Evolutionary conservation across 2,329 filamentous ascomycete genomes (phyloP), one percentile per base, ranked within the genome.

Genomic region (Alternaria sp.): DNA sequence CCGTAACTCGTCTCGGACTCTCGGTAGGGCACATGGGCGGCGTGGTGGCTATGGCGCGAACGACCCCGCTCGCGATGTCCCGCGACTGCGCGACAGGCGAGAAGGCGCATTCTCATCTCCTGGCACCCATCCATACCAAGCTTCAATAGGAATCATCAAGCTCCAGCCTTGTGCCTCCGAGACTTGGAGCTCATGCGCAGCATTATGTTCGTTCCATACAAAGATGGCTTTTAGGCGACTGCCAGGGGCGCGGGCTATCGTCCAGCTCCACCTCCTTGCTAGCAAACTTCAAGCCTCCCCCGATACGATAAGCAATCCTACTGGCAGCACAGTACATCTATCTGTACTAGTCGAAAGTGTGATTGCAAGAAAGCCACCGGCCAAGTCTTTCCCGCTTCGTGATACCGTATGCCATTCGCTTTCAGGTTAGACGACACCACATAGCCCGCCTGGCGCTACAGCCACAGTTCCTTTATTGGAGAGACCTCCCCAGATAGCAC

Each of bases 391-490:
- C 51, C 58, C 55, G 69, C 51, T 54, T 48, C 41, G 57, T 56
- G 45, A 54, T 49, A 57, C 52, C 40, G 36, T 18, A 49, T 40
- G 46, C 61, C 60, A 63, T 38, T 60, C 41, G 25, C 32, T 56
- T 60, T 56, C 40, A 54, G 57, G 48, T 18, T 54, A 57, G 45
- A 27, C 40, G 38, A 28, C n/a, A 56, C 56, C 63, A 63, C 65
- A 65, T 63, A 70, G 68, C 67, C 68, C 55, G 45, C 64, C 63
- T 67, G 62, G 63, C 34, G 28, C 43, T 41, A 28, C 62, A 63
- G 66, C 70, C 69, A 70, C 64, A 27, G 36, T 34, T 52, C 43
- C 56, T 16, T 63, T 50, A 71, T 72, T 73, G 69, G 70, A 63
- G 54, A 51, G 54, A 38, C 38, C 38, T 18, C 50, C 36, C 40